Evolutionary conservation across 768 basidiomycete species (phyloP), one percentile per base, ranked within the genome.

Genomic region (Boletales sp.): DNA sequence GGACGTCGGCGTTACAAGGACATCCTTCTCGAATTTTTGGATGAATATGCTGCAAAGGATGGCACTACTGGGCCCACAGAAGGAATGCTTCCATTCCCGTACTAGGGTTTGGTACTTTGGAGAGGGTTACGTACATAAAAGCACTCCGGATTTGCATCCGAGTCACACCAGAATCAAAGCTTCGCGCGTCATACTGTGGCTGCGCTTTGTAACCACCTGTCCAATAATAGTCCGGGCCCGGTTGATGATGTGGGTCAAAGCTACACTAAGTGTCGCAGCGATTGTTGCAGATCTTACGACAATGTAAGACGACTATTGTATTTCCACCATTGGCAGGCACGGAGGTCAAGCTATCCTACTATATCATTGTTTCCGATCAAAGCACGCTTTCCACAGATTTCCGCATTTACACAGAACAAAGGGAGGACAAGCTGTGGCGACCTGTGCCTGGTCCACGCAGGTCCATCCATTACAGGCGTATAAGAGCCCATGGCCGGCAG

Each of bases 21-120:
- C 8, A 41, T 67, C 8, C 51, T 66, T 36, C 55, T 66, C 13
- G 34, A 34, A 9, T 68, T 53, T 54, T 39, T 66, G 49, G 65
- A 68, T 40, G 55, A 52, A 8, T 43, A 51, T n/a, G 64, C 62
- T 2, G 55, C 54, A 34, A 48, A 36, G 40, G 62, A 66, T 50
- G 63, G 53, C 0, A 17, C 44, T 10, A 45, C 13, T 17, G 58
- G 50, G 3, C 54, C 60, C 19, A 8, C 25, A 14, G 56, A 63
- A 12, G 60, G 47, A 10, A 43, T 48, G 47, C 44, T 41, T 2
- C 51, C 60, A 6, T 62, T 47, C 43, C 63, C 60, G 9, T 65
- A 57, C 45, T 64, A 59, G 48, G 25, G 21, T 21, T 21, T 21
- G 21, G 21, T 21, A 4, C 21, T 21, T 21, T 21, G 21, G 21